Evolutionary conservation across 257 asterid species (phyloP), one percentile per base, ranked within the genome.

Genomic region (Handroanthus guayacan): DNA sequence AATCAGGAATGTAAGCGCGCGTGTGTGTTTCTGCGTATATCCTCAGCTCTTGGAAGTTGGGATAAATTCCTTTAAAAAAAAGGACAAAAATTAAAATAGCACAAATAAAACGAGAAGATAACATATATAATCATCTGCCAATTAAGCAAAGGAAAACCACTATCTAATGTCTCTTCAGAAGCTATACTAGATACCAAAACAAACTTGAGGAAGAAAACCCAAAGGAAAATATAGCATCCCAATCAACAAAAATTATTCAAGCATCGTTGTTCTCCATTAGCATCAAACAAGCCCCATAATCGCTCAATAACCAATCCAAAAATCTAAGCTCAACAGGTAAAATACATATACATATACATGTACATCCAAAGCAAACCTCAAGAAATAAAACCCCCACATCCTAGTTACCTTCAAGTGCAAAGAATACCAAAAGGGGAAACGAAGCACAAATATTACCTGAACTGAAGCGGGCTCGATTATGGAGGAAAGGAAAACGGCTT

Each of bases 401-500:
- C 34, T 6, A 41, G 36, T 64, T n/a, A 41, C 8, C 50, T 9
- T 64, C 52, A 41, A 3, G 9, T 2, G 6, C 20, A 38, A 62
- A 63, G 8, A 38, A 36, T 3, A 37, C 7, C 17, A 3, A 43
- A 39, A n/a, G 41, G 5, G 62, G 1, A 56, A 10, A 31, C n/a
- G n/a, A 58, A 31, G 11, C 14, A 58, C 38, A 39, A 16, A n/a
- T 39, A 58, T 64, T 64, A 64, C 70, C 52, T 16, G 54, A 64
- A 6, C 9, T 8, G 36, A 41, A 41, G 70, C 48, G 69, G 10
- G 50, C 6, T n/a, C n/a, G 69, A 4, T 14, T 62, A 18, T 61
- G 67, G 34, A 64, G 70, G 70, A 64, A 17, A 64, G 52, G 70
- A 41, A 64, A 64, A 41, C 17, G 38, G n/a, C 37, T 16, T 1